A percentile compares a stretch with the other conserved stretches of the same genome.
Evolutionary conservation across 2,329 filamentous ascomycete species (phyloP).

Genomic region (Purpureocillium takamizusanense): DNA sequence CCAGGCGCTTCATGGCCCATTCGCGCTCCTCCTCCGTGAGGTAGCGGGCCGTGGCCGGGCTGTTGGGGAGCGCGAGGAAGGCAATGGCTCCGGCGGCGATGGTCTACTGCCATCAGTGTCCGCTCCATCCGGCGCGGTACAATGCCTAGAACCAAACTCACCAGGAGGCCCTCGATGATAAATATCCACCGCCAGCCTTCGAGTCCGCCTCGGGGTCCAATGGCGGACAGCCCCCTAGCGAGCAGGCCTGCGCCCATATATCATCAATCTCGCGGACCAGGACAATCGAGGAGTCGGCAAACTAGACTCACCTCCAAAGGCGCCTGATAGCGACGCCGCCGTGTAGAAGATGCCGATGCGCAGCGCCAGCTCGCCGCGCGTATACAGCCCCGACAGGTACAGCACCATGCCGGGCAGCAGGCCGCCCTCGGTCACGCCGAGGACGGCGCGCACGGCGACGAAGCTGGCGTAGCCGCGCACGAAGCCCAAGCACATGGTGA

Average conservation of each 20-base stretch:
- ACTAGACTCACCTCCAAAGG: constrained; percentile 34
- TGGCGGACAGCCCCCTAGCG: constrained; percentile 51
- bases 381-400: constrained; percentile 56
- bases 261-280: background rate
- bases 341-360: constrained; percentile 62
- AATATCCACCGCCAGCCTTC: constrained; percentile 56
- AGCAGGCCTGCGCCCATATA: constrained; percentile 27
- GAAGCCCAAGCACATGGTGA: constrained; percentile 49
- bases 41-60: constrained; percentile 42
- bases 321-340: constrained; percentile 54
- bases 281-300: background rate
- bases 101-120: constrained; percentile 29
- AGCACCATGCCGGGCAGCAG: constrained; percentile 59
- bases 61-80: constrained; percentile 47
- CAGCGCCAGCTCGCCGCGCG: constrained; percentile 48
- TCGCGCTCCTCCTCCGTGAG: constrained; percentile 42
- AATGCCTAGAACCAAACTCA: constrained; percentile 15
- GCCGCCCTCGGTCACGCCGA: constrained; percentile 56
- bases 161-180: constrained; percentile 47
- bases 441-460: constrained; percentile 48
- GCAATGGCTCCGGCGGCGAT: constrained; percentile 41
- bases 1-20: constrained; percentile 35
- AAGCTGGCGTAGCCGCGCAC: constrained; percentile 47
- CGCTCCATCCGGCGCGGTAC: background rate
- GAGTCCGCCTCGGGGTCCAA: constrained; percentile 43